Base-by-base conservation (phyloP, 148 eudicot species). In the Linanthus parryae region DNA sequence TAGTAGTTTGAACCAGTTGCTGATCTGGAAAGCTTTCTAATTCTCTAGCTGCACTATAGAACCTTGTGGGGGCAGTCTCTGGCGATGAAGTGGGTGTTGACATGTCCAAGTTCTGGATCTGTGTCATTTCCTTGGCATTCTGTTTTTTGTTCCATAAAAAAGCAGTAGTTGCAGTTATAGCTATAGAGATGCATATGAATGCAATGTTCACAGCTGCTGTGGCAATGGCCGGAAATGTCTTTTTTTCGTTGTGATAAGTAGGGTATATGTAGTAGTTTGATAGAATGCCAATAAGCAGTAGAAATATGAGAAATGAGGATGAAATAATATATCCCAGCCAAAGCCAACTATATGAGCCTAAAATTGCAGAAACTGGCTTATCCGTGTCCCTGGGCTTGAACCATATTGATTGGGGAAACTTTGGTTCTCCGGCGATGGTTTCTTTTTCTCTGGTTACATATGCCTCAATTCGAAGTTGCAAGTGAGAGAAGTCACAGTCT, bases 21-120 rank as follows among this genome's bases (percentile, higher is more conserved):
- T 79, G 81, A 21, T 66, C 75, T 9, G 96, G 94, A 35, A 79
- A 79, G 59, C 98, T 92, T 55, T 92, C 96, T n/a, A 92, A 72
- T 39, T 92, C 98, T 54, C 71, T 63, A 34, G 83, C 84, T 29
- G 73, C 78, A 26, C 74, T 72, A 17, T 62, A 74, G 51, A 68
- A 67, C 8, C 13, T 21, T 11, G 92, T 73, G 7, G n/a, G n/a
- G n/a, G n/a, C n/a, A n/a, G n/a, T n/a, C n/a, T 54, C 57, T 0
- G 85, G 74, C 0, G 88, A 71, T n/a, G 63, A 48, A 3, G 15
- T 46, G 1, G 87, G 84, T 1, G 72, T 66, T 0, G 66, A 56
- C 3, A 72, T 81, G 40, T 82, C 80, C 72, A 71, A 35, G 67
- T 55, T 75, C 39, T 48, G 61, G 28, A 87, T 58, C 59, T 84